Base-by-base conservation (phyloP, 306 rosid species). In the Geum urbanum region DNA sequence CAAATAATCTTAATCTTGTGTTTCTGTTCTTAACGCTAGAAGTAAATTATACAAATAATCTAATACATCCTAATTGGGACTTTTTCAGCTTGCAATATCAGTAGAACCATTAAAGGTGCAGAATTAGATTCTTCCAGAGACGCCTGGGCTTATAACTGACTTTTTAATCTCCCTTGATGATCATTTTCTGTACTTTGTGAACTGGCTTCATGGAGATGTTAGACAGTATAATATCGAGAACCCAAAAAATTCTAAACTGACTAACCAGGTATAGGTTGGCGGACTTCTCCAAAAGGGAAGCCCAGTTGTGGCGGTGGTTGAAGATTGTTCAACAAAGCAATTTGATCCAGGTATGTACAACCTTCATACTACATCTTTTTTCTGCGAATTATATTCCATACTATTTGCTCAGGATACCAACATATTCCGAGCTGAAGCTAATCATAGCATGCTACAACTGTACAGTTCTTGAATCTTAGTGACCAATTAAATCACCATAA, bases 131-230 rank as follows among this genome's bases (percentile, higher is more conserved):
- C 94, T 92, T 76, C 96, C 97, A 14, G 96, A 94, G 77, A 83
- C 90, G 98, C 92, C 98, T 13, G 98, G 98, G 77, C 94, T 94
- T 62, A 87, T 90, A 55, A 94, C 97, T 40, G 96, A 90, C 78
- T 88, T 90, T 72, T 82, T 94, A 73, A 83, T 94, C 50, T 94
- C 98, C 16, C 94, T 94, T 10, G 97, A 94, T 65, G 98, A 90
- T 66, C 96, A 90, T 65, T 94, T 85, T 76, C 74, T 94, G 58
- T 90, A 90, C 83, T 77, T 87, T 12, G 94, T 80, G 81, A 94
- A 94, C 86, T 94, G 98, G 98, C 94, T 94, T 75, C 98, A 94
- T 37, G 97, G 98, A 13, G 97, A 94, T 84, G 86, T 94, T 73
- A 85, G 98, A 19, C 98, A 94, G 61, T 94, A 88, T 61, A 83